Evolutionary conservation across 2,329 filamentous ascomycete species (phyloP).

Genomic region (Monilinia laxa): DNA sequence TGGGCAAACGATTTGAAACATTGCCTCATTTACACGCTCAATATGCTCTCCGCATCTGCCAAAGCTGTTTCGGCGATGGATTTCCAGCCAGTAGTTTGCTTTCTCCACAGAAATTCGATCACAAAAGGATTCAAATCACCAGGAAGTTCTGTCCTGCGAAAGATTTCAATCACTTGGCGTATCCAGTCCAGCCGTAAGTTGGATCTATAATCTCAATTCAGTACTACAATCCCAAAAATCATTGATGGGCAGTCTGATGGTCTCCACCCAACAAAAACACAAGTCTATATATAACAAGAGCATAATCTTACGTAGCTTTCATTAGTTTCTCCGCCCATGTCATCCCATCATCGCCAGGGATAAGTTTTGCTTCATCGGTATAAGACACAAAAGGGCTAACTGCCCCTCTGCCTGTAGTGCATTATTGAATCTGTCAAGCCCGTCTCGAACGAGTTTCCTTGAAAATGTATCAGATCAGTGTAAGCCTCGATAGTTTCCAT

Average conservation of each 20-base stretch:
- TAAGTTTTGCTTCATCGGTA: conserved; percentile 22
- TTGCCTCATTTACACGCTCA: conserved; percentile 17
- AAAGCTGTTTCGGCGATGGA: conserved; percentile 24
- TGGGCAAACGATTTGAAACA: conserved; percentile 27
- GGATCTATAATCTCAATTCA: neutral
- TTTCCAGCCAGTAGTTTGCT: conserved; percentile 26
- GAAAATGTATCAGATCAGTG: neutral
- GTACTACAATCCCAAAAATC: neutral
- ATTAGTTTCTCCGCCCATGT: conserved; percentile 21
- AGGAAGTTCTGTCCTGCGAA: conserved; percentile 26
- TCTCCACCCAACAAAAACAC: neutral
- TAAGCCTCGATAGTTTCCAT: conserved; percentile 9
- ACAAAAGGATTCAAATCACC: conserved; percentile 28
- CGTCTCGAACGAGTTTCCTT: conserved; percentile 8
- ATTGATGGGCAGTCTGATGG: neutral
- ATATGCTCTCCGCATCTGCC: conserved; percentile 24
- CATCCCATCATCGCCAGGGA: neutral
- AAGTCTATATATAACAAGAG: neutral
- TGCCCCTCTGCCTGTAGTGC: conserved; percentile 3
- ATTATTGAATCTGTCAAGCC: neutral
- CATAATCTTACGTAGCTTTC: neutral
- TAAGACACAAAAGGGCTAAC: conserved; percentile 11
- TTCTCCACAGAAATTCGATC: conserved; percentile 26
- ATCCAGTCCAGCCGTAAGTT: conserved; percentile 31
- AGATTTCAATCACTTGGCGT: conserved; percentile 22